A percentile compares a stretch with the other conserved stretches of the same genome.
These are phyloP conservation scores for Sonneratia caseolaris DNA, from an alignment of 345 rosid species.

Conservation along the genomic window DNA sequence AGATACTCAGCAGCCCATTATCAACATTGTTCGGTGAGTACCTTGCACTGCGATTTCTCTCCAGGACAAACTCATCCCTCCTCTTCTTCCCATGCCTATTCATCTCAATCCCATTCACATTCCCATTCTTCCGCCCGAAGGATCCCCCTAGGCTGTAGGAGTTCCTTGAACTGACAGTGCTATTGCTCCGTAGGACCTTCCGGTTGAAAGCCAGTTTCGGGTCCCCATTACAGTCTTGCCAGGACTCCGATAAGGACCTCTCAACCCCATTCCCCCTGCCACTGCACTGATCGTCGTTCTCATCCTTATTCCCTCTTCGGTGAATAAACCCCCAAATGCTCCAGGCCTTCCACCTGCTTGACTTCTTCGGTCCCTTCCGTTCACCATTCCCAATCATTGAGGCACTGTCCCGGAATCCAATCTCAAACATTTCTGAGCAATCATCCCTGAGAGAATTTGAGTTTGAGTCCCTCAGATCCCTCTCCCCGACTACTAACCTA, in stretches of 20 bases:
- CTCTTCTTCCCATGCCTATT: conserved; percentile 55
- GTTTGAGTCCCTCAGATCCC: conserved; percentile 34
- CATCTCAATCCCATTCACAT: conserved; percentile 47
- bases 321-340: conserved; percentile 78
- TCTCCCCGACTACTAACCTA: conserved; percentile 30
- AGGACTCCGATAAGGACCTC: conserved; percentile 74
- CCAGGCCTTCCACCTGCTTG: conserved; percentile 79
- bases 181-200: conserved; percentile 75
- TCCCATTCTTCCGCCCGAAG: conserved; percentile 23
- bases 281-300: conserved; percentile 67
- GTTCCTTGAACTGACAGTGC: conserved; percentile 94
- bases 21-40: conserved; percentile 61
- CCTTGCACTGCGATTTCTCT: conserved; percentile 72
- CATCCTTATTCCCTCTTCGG: conserved; percentile 49
- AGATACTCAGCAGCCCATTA: conserved; percentile 67
- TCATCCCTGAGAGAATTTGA: conserved; percentile 62
- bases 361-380: conserved; percentile 52
- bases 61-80: conserved; percentile 50
- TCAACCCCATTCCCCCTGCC: conserved; percentile 57
- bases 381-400: conserved; percentile 41
- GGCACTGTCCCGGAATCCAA: conserved; percentile 43
- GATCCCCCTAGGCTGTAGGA: conserved; percentile 43
- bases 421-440: conserved; percentile 61
- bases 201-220: conserved; percentile 52
- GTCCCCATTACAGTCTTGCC: conserved; percentile 77